Evolutionary conservation across 2,329 filamentous ascomycete species (phyloP).

Genomic region (Penicillium occitanis): DNA sequence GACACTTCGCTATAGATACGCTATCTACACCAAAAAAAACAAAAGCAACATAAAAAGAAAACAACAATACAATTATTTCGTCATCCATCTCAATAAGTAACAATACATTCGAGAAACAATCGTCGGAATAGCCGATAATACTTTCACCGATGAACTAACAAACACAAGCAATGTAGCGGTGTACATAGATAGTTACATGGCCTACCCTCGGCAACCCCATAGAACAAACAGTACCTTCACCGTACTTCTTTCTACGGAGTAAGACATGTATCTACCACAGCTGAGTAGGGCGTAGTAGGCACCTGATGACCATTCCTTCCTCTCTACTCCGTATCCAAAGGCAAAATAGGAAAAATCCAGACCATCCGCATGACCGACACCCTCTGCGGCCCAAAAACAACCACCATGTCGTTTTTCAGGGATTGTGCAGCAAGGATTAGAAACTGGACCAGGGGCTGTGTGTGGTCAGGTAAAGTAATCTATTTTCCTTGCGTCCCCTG

Average conservation of each 20-base stretch:
- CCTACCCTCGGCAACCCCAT: neutral
- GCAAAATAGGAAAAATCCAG: neutral
- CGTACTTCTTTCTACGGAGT: neutral
- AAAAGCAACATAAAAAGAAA: neutral
- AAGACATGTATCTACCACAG: neutral
- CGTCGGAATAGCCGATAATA: neutral
- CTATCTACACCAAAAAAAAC: neutral
- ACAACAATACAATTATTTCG: neutral
- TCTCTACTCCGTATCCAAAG: neutral
- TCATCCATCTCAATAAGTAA: neutral
- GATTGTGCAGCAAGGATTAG: neutral
- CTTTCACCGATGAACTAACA: neutral
- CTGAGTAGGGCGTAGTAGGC: neutral
- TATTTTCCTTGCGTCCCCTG: neutral
- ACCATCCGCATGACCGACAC: constrained; percentile 22
- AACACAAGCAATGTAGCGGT: constrained; percentile 14
- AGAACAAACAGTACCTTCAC: constrained; percentile 8
- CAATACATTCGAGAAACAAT: neutral
- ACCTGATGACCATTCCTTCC: neutral
- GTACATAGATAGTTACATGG: constrained; percentile 9
- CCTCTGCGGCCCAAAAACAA: constrained; percentile 19
- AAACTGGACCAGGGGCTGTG: neutral
- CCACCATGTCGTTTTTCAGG: constrained; percentile 10
- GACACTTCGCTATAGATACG: neutral
- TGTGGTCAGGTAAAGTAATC: constrained; percentile 1